Evolutionary conservation across 495 filamentous ascomycete genomes (phyloP), one percentile per base, ranked within the genome.

Genomic region (Corynascus novoguineensis): DNA sequence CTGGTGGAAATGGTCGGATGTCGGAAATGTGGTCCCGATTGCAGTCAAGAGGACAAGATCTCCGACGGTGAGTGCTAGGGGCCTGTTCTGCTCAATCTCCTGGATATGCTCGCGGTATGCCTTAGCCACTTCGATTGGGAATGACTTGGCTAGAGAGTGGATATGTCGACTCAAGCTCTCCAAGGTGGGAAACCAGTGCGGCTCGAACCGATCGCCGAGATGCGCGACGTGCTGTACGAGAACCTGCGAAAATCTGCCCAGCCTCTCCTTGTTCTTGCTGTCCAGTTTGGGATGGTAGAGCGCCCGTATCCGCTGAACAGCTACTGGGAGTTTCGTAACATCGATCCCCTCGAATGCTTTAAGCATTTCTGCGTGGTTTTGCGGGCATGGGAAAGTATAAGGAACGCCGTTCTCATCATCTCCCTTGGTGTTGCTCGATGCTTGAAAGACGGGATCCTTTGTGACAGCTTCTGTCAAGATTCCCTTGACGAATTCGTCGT

Each of bases 1-100:
- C 53, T 90, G 86, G 61, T 97, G 93, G 70, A 97, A 97, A 69
- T 96, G 90, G 72, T 99, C 93, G 0, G 89, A 95, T 0, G 95
- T 96, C 5, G 95, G 90, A 68, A 95, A 99, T 57, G 92, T 87
- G 8, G 84, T 83, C 28, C 83, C 83, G 60, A 97, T 81, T 0
- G 90, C 90, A 1, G 89, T 92, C 37, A 99, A 72, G 25, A 95
- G 68, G 10, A 91, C 69, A 22, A 97, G 76, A 66, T 97, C 91
- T 4, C 89, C 87, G 10, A 85, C 77, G 2, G 76, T 83, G 11
- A 86, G 83, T 17, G 74, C 75, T 45, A 84, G 74, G 6, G 84
- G 80, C 49, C 83, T 81, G 27, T 76, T 67, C 55, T 78, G 70
- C 24, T 85, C 79, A 19, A 93, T 78, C 38, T 79, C 70, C 51